These are phyloP conservation scores for Pleurotus eryngii DNA, from an alignment of 768 basidiomycete genomes.

Conservation along the genomic window DNA sequence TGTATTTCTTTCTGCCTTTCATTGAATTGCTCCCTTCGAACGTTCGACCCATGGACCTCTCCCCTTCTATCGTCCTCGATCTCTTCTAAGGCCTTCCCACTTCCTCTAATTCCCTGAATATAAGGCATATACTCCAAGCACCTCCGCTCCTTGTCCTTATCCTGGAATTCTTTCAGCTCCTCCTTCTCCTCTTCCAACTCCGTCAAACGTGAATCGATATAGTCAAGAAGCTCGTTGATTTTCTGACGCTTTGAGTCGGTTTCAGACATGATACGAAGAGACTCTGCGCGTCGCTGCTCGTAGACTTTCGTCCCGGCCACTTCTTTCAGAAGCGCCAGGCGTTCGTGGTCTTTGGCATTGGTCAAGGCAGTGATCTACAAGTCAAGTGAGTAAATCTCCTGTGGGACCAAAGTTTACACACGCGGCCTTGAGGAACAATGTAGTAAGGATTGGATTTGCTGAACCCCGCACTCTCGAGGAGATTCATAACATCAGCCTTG, in stretches of 20 bases:
- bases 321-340: constrained; percentile 92
- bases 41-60: constrained; percentile 83
- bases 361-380: constrained; percentile 89
- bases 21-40: constrained; percentile 78
- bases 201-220: constrained; percentile 83
- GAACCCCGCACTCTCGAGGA: constrained; percentile 96
- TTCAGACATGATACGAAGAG: constrained; percentile 94
- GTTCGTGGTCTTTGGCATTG: constrained; percentile 94
- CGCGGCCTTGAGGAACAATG: constrained; percentile 96
- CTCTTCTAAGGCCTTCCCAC: constrained; percentile 81
- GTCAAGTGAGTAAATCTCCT: constrained; percentile 8
- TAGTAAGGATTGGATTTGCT: constrained; percentile 99
- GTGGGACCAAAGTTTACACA: constrained; percentile 34
- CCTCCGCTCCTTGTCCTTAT: constrained; percentile 90
- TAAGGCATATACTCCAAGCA: constrained; percentile 96
- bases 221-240: constrained; percentile 84
- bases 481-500: constrained; percentile 97
- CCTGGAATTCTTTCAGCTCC: constrained; percentile 94
- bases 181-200: constrained; percentile 99
- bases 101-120: constrained; percentile 91
- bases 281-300: constrained; percentile 89
- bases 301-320: constrained; percentile 98
- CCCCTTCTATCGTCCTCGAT: constrained; percentile 79
- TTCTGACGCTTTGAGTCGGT: constrained; percentile 91
- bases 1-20: constrained; percentile 82